Base-by-base conservation (phyloP, 208 protist genomes). In the Acanthamoeba quina region DNA sequence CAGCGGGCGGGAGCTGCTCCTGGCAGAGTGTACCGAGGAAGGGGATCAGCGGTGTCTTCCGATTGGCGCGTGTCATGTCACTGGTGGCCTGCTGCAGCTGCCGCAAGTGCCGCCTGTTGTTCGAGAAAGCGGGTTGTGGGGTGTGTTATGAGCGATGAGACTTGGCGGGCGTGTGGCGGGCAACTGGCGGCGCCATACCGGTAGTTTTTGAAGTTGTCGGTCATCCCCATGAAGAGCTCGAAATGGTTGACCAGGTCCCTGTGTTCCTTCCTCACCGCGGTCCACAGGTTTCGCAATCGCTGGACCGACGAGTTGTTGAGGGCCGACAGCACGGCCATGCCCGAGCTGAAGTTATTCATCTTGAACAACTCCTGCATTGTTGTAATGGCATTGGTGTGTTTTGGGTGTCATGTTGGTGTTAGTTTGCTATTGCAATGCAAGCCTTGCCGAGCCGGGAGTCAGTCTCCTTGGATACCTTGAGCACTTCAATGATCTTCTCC, bases 291-390 rank as follows among this genome's bases (percentile, higher is more conserved):
- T 17, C 24, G 19, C 24, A 82, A 41, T 21, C 72, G 2, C 24
- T 29, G 10, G 0, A 82, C 41, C 34, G 72, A 82, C 21, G 72
- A 17, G 72, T 82, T 82, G 21, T 82, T 82, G 21, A 82, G 41
- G 7, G 41, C 72, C 21, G 72, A 29, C 34, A 82, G 10, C 21
- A 82, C 7, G 21, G 72, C 72, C 72, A 82, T 82, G 24, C 19
- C 44, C 41, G 72, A 82, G 72, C 52, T 82, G 72, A 82, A 82
- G 41, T 82, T 82, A 41, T 82, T 82, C 37, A 82, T 44, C 26
- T 82, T 82, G 72, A 56, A 82, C 34, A 82, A 37, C 44, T 82
- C 72, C 72, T 82, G 26, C 13, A 7, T 31, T 72, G 29, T 37
- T 24, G 24, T 21, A 2, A 37, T 47, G 41, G 0, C 2, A 10